Percentiles rank a stretch among this genome's conserved stretches.
Conservation (phyloP, 208 protist genomes). For the Trypanosoma boissoni region DNA sequence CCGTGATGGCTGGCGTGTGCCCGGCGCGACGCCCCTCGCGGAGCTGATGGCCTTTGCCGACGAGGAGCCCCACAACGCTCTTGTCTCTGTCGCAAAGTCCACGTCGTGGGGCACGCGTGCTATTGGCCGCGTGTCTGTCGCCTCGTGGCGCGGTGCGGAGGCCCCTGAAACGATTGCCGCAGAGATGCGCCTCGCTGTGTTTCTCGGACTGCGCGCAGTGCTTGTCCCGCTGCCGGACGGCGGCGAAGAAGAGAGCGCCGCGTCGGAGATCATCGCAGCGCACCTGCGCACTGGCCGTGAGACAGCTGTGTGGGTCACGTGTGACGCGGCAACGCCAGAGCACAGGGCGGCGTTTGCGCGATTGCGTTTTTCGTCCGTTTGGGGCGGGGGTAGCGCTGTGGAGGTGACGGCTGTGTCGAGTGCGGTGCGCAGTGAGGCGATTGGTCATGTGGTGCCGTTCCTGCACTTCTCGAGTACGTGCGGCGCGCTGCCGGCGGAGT, state of each 20-base stretch:
- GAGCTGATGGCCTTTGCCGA: background rate
- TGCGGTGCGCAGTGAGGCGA: conserved; percentile 23
- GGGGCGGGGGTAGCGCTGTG: conserved; percentile 50
- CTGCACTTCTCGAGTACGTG: conserved; percentile 50
- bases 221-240: conserved; percentile 59
- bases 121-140: conserved; percentile 40
- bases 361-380: conserved; percentile 62
- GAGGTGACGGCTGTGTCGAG: conserved; percentile 17
- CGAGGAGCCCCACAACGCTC: background rate
- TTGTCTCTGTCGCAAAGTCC: conserved; percentile 26
- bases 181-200: no score
- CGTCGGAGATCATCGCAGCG: conserved; percentile 12
- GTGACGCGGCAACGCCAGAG: conserved; percentile 11
- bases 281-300: conserved; percentile 6
- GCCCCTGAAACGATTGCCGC: no score
- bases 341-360: conserved; percentile 37
- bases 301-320: conserved; percentile 73
- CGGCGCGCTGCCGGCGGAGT: conserved; percentile 49
- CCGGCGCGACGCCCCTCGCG: conserved; percentile 13
- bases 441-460: conserved; percentile 37
- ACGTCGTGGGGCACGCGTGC: conserved; percentile 45
- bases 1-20: no score
- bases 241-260: background rate
- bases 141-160: no score
- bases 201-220: conserved; percentile 64